Evolutionary conservation across 768 basidiomycete species (phyloP), one percentile per base, ranked within the genome.

Genomic region (Hemileccinum impolitum): DNA sequence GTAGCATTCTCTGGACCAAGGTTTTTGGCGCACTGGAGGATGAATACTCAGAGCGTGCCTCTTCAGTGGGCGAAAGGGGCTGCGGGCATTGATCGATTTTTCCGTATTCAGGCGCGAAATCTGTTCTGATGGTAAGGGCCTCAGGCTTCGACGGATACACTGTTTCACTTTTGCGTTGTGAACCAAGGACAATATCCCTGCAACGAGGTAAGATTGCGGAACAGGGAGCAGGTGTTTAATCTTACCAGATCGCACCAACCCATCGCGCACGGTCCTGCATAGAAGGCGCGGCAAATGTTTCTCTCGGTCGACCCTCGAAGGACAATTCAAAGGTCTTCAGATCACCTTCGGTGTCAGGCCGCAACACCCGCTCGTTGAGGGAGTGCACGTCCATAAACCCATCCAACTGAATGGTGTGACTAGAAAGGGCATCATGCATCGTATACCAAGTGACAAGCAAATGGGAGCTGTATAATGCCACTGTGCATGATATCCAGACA

Each of bases 221-320:
- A 19, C 23, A 30, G 7, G 43, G 2, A 12, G 39, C 28, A 32
- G 18, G 8, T 10, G 10, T 45, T 45, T 47, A 18, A 41, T 30
- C 73, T 59, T 62, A 87, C 87, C 87, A 90, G 40, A 89, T 79
- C 3, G 82, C 78, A 57, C 82, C 84, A 43, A 90, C 76, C 87
- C 87, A 90, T 9, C 75, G 75, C 4, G 85, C 85, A 43, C 87
- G 72, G 48, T 85, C 84, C 50, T 76, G 73, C 23, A 80, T 75
- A 18, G 80, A 80, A 10, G 70, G 63, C 3, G 78, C 80, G 0
- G 84, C 86, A 61, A 90, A 87, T 47, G 72, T 78, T 59, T 87
- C 82, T 45, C 66, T 70, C 4, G 65, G 66, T 19, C 71, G 65
- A 13, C 73, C 79, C 45, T 79, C 75, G 47, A 86, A 84, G 15